Percentiles rank a stretch among this genome's conserved stretches.
These are phyloP conservation scores for Wallacemonas sp. DNA, from an alignment of 208 protist species.

Conservation along the genomic window DNA sequence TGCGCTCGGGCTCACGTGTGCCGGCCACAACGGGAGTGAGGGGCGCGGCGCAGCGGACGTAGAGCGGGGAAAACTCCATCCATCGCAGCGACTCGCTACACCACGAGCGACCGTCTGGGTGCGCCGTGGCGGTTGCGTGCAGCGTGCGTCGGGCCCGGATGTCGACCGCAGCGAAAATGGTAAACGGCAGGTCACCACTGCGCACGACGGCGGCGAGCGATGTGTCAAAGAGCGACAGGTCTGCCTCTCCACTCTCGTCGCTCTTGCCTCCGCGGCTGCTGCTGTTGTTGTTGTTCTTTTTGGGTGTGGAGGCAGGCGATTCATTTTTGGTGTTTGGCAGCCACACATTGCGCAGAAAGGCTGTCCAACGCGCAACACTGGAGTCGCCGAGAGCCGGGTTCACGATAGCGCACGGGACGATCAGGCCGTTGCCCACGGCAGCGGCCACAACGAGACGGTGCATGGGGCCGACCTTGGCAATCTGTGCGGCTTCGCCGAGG, in stretches of 20 bases:
- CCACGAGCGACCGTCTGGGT: not conserved
- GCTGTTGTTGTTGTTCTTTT: too few relatives aligned
- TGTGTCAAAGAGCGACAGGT: not conserved
- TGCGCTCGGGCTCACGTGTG: too few relatives aligned
- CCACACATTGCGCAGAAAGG: slow-evolving; percentile 12
- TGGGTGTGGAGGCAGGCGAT: too few relatives aligned
- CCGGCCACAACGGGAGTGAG: too few relatives aligned
- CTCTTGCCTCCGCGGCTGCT: too few relatives aligned
- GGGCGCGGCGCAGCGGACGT: not conserved
- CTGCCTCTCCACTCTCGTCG: too few relatives aligned
- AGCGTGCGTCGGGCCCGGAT: not conserved
- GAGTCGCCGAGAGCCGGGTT: slow-evolving; percentile 16
- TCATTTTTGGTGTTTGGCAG: too few relatives aligned
- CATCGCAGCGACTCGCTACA: not conserved
- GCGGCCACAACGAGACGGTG: slow-evolving; percentile 2
- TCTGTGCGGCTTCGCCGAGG: slow-evolving; percentile 11
- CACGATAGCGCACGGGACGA: slow-evolving; percentile 13
- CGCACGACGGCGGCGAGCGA: not conserved
- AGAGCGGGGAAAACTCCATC: slow-evolving; percentile 10
- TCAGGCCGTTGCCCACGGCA: slow-evolving; percentile 4
- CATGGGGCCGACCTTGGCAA: not conserved
- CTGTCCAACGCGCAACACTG: slow-evolving; percentile 19
- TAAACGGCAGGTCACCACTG: slow-evolving; percentile 13
- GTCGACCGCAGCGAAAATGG: slow-evolving; percentile 16
- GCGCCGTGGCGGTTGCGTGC: not conserved